Evolutionary conservation across 768 basidiomycete genomes (phyloP).

Genomic region (Mrakia gelida): DNA sequence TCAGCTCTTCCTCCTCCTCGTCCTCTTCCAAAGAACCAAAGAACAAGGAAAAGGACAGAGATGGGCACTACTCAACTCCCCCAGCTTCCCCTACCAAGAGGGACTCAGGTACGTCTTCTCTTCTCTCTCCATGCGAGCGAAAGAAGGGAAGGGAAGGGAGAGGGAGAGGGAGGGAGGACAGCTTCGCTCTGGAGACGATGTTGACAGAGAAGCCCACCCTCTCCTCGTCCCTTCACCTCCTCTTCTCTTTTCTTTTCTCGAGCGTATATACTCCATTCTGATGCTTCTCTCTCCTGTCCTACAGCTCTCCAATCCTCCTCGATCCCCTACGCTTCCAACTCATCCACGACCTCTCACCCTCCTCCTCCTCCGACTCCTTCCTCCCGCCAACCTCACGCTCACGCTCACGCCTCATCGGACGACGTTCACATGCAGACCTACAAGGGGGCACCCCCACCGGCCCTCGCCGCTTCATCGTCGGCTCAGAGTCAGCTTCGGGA

Average conservation of each 20-base stretch:
- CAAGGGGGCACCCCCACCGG: slow-evolving; percentile 50
- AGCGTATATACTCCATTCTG: slow-evolving; percentile 51
- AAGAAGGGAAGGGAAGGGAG: background rate
- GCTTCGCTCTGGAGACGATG: background rate
- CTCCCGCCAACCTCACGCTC: slow-evolving; percentile 9
- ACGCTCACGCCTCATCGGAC: slow-evolving; percentile 29
- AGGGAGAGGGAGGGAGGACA: background rate
- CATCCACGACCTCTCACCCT: background rate
- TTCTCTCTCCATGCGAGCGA: background rate
- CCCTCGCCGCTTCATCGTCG: slow-evolving; percentile 54
- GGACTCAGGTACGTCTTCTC: background rate
- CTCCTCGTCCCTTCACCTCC: slow-evolving; percentile 21
- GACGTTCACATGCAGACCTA: slow-evolving; percentile 80
- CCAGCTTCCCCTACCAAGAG: slow-evolving; percentile 28
- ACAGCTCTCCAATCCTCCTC: slow-evolving; percentile 1
- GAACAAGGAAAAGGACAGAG: background rate
- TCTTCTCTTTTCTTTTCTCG: slow-evolving; percentile 31
- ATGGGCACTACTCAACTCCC: slow-evolving; percentile 7
- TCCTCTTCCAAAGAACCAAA: background rate
- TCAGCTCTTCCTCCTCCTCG: slow-evolving; percentile 20
- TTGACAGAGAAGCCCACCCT: background rate
- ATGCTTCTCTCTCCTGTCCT: background rate
- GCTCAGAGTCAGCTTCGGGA: slow-evolving; percentile 59
- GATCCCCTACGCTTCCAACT: background rate
- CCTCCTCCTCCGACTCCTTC: background rate